phyloP scores from a whole-genome alignment of 805 yeast genomes.

The Yamadazyma insecticola region DNA sequence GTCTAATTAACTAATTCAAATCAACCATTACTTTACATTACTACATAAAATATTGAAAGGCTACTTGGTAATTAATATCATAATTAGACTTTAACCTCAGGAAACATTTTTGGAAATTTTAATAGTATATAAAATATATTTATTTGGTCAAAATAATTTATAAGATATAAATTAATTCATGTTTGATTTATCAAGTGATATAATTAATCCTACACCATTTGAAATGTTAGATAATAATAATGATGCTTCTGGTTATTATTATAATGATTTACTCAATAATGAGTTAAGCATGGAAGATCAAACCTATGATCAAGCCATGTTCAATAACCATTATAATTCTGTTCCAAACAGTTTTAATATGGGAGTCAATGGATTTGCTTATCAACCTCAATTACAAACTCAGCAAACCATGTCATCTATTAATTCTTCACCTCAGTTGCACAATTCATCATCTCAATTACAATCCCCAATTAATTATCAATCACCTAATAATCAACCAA shows the following conservation, averaged over 20 bases:
- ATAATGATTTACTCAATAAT: conserved; percentile 1
- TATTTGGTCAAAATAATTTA: too few species aligned
- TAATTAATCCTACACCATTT: conserved; percentile 7
- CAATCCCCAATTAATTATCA: neutral
- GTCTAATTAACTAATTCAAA: too few species aligned
- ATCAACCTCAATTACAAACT: too few species aligned
- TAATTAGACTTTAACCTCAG: too few species aligned
- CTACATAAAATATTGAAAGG: too few species aligned
- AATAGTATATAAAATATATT: too few species aligned
- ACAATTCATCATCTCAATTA: conserved; percentile 1
- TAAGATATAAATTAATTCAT: too few species aligned
- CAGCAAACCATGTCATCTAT: neutral
- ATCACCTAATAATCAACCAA: too few species aligned
- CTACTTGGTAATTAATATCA: too few species aligned
- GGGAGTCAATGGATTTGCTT: neutral
- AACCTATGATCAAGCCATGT: neutral
- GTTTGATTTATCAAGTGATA: conserved; percentile 12
- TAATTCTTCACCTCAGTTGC: conserved; percentile 1
- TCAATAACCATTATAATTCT: conserved; percentile 1
- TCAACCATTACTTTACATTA: too few species aligned
- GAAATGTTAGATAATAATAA: conserved; percentile 9
- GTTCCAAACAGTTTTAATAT: too few species aligned
- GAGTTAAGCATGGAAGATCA: conserved; percentile 7
- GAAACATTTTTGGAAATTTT: too few species aligned
- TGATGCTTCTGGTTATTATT: conserved; percentile 9